These are phyloP conservation scores for Huiozyma sinensis DNA, from an alignment of 805 yeast genomes.

Conservation along the genomic window DNA sequence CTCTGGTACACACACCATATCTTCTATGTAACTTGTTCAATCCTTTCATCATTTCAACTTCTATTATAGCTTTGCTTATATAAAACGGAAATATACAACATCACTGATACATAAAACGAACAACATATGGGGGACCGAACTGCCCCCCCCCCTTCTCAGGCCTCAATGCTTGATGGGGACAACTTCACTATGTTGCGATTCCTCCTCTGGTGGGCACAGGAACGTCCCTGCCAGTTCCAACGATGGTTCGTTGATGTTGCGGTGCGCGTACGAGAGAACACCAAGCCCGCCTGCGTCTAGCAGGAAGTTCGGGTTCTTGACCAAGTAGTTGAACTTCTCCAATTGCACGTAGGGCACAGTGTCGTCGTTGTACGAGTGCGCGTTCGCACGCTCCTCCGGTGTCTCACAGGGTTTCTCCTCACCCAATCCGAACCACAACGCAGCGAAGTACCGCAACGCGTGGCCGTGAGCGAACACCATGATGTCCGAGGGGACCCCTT, in stretches of 20 bases:
- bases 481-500: slow-evolving; percentile 53
- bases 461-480: slow-evolving; percentile 91
- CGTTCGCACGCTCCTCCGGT: slow-evolving; percentile 12
- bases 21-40: background rate
- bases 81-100: no score
- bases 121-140: no score
- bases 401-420: slow-evolving; percentile 21
- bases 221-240: slow-evolving; percentile 76
- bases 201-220: slow-evolving; percentile 56
- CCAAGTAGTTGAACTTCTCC: slow-evolving; percentile 27
- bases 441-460: slow-evolving; percentile 78
- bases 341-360: slow-evolving; percentile 28
- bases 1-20: background rate
- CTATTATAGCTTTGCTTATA: no score
- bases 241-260: slow-evolving; percentile 78
- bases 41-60: no score
- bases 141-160: background rate
- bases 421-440: slow-evolving; percentile 60
- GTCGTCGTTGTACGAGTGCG: slow-evolving; percentile 19
- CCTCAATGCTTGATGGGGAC: background rate
- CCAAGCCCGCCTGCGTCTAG: slow-evolving; percentile 95
- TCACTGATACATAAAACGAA: no score
- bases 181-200: slow-evolving; percentile 24
- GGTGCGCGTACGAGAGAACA: slow-evolving; percentile 82
- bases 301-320: slow-evolving; percentile 64